A percentile compares a stretch with the other conserved stretches of the same genome.
Evolutionary conservation across 164 flowering plant species (phyloP).

Genomic region (Berberis thunbergii): DNA sequence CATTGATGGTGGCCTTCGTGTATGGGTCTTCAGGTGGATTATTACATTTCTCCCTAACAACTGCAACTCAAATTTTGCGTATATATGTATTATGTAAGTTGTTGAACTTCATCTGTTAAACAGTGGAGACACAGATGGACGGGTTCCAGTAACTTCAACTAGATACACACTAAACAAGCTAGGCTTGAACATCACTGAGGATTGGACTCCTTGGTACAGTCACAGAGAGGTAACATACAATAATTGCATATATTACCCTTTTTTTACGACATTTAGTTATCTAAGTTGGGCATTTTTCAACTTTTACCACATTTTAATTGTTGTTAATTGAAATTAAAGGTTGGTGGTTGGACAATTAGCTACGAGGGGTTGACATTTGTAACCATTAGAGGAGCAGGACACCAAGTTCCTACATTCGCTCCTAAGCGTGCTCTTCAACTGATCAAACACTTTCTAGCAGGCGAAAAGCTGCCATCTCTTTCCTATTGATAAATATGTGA

Average conservation of each 20-base stretch:
- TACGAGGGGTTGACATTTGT: conserved; percentile 57
- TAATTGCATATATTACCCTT: neutral
- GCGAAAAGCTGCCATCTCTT: conserved; percentile 34
- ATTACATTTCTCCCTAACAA: neutral
- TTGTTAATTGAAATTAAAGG: conserved; percentile 19
- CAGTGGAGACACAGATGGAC: conserved; percentile 79
- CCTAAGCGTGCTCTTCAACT: conserved; percentile 52
- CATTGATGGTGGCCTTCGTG: conserved; percentile 31
- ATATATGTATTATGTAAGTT: neutral
- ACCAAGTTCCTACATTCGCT: conserved; percentile 55
- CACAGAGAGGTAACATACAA: conserved; percentile 31
- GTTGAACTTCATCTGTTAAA: neutral
- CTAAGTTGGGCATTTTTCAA: neutral
- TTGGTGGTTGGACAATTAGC: conserved; percentile 69
- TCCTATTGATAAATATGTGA: conserved; percentile 17
- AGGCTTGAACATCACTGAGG: conserved; percentile 35
- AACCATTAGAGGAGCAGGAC: conserved; percentile 74
- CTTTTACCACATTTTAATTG: neutral
- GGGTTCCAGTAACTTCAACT: conserved; percentile 68
- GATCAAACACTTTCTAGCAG: conserved; percentile 35
- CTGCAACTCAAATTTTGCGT: neutral
- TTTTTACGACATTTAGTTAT: neutral
- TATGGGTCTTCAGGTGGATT: conserved; percentile 58
- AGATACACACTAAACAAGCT: conserved; percentile 45
- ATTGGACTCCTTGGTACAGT: conserved; percentile 68